Conservation (phyloP, 306 rosid genomes). For the Rosa rugosa region DNA sequence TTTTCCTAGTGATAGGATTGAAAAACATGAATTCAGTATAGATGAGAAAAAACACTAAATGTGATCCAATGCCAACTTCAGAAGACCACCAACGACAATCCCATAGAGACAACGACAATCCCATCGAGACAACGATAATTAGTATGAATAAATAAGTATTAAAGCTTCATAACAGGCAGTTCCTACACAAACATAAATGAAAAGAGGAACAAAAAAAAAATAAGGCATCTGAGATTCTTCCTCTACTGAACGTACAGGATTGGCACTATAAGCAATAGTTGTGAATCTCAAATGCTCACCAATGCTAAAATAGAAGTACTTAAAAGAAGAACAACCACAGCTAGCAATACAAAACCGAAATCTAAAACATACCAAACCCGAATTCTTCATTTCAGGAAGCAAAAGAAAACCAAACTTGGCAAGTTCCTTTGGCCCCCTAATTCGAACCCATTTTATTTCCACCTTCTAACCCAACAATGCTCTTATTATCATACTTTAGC, state of each 20-base stretch:
- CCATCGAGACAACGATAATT: conserved; percentile 7
- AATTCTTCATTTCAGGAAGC: conserved; percentile 26
- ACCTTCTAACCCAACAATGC: conserved; percentile 18
- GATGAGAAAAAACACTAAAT: background rate
- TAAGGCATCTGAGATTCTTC: conserved; percentile 36
- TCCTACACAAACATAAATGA: conserved; percentile 31
- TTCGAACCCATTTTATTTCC: conserved; percentile 17
- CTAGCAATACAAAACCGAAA: conserved; percentile 17
- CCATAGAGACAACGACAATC: background rate
- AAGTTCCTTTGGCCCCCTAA: conserved; percentile 13
- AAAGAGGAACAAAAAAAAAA: background rate
- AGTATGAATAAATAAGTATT: conserved; percentile 30
- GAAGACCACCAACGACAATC: background rate
- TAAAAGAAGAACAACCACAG: conserved; percentile 18
- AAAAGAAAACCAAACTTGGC: conserved; percentile 5
- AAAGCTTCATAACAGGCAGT: conserved; percentile 18
- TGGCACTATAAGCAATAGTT: conserved; percentile 31
- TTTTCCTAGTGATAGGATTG: background rate
- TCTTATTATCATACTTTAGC: conserved; percentile 33
- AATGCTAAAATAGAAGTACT: background rate
- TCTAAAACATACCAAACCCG: conserved; percentile 40
- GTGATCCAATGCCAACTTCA: background rate
- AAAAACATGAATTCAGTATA: background rate
- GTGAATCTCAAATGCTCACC: conserved; percentile 52
- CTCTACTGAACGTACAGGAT: conserved; percentile 28